Percentiles rank a stretch among this genome's conserved stretches.
These are phyloP conservation scores for Cladobotryum mycophilum DNA, from an alignment of 2,329 filamentous ascomycete genomes.

Conservation along the genomic window DNA sequence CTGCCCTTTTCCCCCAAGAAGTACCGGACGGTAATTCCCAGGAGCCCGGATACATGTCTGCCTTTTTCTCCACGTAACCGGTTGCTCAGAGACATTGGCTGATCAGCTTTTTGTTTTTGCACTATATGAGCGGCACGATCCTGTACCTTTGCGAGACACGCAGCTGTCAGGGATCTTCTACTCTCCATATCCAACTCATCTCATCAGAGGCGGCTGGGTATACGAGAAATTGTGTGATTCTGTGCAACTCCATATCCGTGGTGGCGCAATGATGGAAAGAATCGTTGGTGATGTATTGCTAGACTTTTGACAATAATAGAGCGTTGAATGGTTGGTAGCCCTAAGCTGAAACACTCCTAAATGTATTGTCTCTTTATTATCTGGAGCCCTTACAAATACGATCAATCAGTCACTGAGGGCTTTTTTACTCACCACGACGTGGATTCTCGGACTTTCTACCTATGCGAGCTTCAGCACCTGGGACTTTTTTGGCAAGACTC, in stretches of 20 bases:
- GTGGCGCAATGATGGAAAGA: neutral
- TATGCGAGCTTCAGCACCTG: too few species aligned
- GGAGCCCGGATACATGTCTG: slow-evolving; percentile 8
- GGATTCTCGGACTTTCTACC: too few species aligned
- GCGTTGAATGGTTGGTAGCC: too few species aligned
- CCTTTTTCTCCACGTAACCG: slow-evolving; percentile 6
- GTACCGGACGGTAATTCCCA: slow-evolving; percentile 5
- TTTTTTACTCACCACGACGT: too few species aligned
- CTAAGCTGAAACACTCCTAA: too few species aligned
- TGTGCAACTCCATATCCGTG: slow-evolving; percentile 2
- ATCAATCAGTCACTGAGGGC: too few species aligned
- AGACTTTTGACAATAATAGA: too few species aligned
- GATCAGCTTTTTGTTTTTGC: slow-evolving; percentile 7
- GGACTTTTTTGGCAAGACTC: too few species aligned
- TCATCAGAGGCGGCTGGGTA: neutral
- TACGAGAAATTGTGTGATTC: slow-evolving; percentile 1
- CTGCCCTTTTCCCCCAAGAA: slow-evolving; percentile 3
- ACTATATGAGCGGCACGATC: slow-evolving; percentile 10
- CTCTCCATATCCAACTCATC: slow-evolving; percentile 5
- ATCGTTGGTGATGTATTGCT: too few species aligned
- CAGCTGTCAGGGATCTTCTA: slow-evolving; percentile 13
- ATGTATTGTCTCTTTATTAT: too few species aligned
- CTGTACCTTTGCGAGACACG: slow-evolving; percentile 14
- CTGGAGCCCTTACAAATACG: too few species aligned
- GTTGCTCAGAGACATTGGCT: slow-evolving; percentile 1